Base-by-base conservation (phyloP, 2,329 filamentous ascomycete genomes). In the Thelonectria discophora region DNA sequence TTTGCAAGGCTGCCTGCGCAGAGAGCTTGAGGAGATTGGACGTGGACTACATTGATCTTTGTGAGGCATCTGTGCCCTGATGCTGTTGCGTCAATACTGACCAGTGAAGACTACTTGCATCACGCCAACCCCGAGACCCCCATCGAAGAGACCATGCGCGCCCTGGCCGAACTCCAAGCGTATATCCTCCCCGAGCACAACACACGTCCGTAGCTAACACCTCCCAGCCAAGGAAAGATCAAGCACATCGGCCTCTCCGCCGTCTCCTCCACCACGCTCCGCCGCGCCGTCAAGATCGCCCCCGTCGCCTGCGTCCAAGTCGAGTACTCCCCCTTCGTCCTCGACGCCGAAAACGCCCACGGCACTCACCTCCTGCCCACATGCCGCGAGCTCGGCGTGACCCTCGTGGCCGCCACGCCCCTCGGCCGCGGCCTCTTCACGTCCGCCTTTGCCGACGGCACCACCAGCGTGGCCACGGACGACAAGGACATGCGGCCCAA, bases 341-440 rank as follows among this genome's bases (percentile, higher is more conserved):
- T 89, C 32, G 83, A 87, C 40, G 86, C 90, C 63, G 88, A 91
- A 69, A 80, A 79, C 10, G 15, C 43, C 2, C 72, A 76, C 0
- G 58, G 58, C 1, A 81, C 79, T 1, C 72, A 80, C 21, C 74
- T 90, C 2, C 76, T 89, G 1, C 73, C 78, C 27, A 86, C 86
- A 0, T 84, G 80, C 60, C 79, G 82, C n/a, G 84, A 88, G 69
- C 81, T 90, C 3, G 86, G 86, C 1, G 77, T 87, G 2, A 77
- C 84, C 1, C 75, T 86, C 6, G 79, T 90, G 2, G 82, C 84
- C 2, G 88, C 87, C 74, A 82, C 81, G 15, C 87, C 87, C 2
- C 79, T 90, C 2, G 86, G 86, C 2, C 80, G 86, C 1, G 87
- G 87, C 10, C 74, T 89, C 61, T 69, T 90, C 21, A 82, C 84